These are phyloP conservation scores for Verbascum thapsus DNA, from an alignment of 257 asterid genomes.

Conservation along the genomic window DNA sequence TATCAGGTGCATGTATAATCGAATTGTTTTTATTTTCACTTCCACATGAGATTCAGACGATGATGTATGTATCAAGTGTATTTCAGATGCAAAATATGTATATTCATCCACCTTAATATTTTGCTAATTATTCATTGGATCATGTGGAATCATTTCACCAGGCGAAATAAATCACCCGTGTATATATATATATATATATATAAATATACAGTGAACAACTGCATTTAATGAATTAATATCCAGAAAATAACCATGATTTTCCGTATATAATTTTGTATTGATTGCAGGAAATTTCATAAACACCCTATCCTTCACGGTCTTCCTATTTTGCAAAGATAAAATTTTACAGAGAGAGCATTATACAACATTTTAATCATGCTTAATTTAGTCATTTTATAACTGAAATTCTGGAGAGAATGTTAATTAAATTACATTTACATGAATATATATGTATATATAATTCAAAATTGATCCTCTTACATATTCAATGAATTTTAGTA, in stretches of 20 bases:
- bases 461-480: too few species aligned
- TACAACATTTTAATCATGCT: too few species aligned
- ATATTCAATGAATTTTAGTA: neutral
- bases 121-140: neutral
- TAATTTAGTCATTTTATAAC: too few species aligned
- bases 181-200: too few species aligned
- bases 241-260: too few species aligned
- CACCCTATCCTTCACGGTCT: neutral
- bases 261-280: neutral
- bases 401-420: too few species aligned
- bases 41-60: too few species aligned
- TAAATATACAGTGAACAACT: too few species aligned
- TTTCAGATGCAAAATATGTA: neutral
- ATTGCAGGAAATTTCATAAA: neutral
- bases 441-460: neutral
- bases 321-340: slow-evolving; percentile 9
- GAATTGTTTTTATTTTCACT: too few species aligned
- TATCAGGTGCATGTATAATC: too few species aligned
- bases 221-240: too few species aligned
- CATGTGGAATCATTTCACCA: neutral
- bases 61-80: neutral
- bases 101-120: neutral
- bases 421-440: too few species aligned
- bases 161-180: neutral
- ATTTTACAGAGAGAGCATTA: neutral